These are phyloP conservation scores for Aspergillus alliaceus DNA, from an alignment of 2,329 filamentous ascomycete genomes.

Conservation along the genomic window DNA sequence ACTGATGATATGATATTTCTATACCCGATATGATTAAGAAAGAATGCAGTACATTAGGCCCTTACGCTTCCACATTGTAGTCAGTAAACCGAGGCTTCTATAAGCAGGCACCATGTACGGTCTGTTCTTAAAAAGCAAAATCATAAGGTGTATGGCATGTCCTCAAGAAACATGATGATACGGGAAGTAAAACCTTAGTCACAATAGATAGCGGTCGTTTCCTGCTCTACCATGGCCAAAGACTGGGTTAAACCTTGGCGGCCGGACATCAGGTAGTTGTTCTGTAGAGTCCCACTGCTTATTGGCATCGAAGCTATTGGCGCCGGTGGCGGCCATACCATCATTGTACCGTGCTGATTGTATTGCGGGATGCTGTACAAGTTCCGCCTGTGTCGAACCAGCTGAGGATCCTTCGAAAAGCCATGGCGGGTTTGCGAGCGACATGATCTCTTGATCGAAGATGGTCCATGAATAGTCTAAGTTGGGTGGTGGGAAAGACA, in stretches of 20 bases:
- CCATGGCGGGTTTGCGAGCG: constrained; percentile 29
- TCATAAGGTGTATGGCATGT: not conserved
- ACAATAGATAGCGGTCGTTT: not conserved
- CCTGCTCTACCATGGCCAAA: not conserved
- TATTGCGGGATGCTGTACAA: not conserved
- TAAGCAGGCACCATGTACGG: too few relatives aligned
- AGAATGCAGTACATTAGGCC: not conserved
- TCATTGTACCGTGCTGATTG: not conserved
- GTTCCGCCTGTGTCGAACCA: not conserved
- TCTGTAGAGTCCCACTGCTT: constrained; percentile 1
- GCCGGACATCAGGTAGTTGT: not conserved
- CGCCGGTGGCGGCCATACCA: not conserved
- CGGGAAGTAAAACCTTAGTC: not conserved
- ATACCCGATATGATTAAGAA: constrained; percentile 8
- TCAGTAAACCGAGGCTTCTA: not conserved
- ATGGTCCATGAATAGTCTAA: constrained; percentile 30
- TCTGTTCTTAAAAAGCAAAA: too few relatives aligned
- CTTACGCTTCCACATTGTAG: constrained; percentile 2
- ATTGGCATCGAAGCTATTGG: not conserved
- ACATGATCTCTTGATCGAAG: constrained; percentile 32
- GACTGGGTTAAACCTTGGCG: not conserved
- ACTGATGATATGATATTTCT: constrained; percentile 12
- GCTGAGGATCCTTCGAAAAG: constrained; percentile 19
- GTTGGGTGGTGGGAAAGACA: constrained; percentile 19
- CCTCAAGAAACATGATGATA: not conserved